A percentile compares a stretch with the other conserved stretches of the same genome.
These are phyloP conservation scores for Eucommia ulmoides DNA, from an alignment of 257 asterid species.

Conservation along the genomic window DNA sequence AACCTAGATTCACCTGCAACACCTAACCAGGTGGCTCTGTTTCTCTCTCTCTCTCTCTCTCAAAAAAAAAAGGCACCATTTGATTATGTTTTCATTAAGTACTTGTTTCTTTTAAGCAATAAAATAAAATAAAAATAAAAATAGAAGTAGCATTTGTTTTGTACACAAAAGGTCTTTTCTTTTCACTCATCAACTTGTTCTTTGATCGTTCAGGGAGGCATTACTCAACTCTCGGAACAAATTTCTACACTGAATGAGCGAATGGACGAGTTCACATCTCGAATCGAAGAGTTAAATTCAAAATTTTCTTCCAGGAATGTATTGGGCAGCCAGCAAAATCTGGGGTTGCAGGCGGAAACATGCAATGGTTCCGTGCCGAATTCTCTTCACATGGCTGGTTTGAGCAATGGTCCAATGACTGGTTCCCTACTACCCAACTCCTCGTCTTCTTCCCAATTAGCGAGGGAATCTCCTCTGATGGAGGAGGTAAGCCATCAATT, in stretches of 20 bases:
- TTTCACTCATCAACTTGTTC: background rate
- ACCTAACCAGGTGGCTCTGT: slow-evolving; percentile 62
- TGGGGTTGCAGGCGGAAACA: slow-evolving; percentile 64
- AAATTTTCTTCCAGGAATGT: slow-evolving; percentile 35
- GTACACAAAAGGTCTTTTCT: too few relatives aligned
- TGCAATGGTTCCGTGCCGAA: slow-evolving; percentile 50
- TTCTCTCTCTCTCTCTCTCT: background rate
- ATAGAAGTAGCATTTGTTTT: too few relatives aligned
- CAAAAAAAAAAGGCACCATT: too few relatives aligned
- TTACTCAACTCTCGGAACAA: slow-evolving; percentile 82
- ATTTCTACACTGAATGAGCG: slow-evolving; percentile 81
- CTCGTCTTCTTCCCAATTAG: slow-evolving; percentile 69
- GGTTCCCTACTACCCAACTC: slow-evolving; percentile 57
- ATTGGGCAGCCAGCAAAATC: slow-evolving; percentile 70
- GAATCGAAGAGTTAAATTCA: slow-evolving; percentile 80
- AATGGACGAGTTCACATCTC: slow-evolving; percentile 92
- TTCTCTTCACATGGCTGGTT: slow-evolving; percentile 47
- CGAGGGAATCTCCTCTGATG: slow-evolving; percentile 61
- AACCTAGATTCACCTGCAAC: slow-evolving; percentile 85
- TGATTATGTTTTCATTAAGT: too few relatives aligned
- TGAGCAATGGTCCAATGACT: slow-evolving; percentile 50
- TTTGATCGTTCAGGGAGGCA: slow-evolving; percentile 54
- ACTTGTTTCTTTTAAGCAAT: too few relatives aligned
- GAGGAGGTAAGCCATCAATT: slow-evolving; percentile 55
- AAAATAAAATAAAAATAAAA: too few relatives aligned